Evolutionary conservation across 2,329 filamentous ascomycete genomes (phyloP).

Genomic region (Elsinoe australis): DNA sequence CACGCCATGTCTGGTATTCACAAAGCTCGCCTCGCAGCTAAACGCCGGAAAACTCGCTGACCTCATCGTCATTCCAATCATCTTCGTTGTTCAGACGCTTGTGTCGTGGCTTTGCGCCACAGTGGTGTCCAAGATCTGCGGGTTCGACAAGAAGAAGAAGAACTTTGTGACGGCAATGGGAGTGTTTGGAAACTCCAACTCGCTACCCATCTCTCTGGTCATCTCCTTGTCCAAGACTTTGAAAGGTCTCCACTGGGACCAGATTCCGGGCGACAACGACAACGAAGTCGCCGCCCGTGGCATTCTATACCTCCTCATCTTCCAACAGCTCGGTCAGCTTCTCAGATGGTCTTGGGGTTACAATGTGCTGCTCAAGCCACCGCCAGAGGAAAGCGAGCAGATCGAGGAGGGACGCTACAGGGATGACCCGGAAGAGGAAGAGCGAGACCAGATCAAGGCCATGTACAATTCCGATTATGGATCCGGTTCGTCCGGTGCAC

Average conservation of each 20-base stretch:
- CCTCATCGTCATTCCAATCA: conserved; percentile 87
- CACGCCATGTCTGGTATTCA: conserved; percentile 95
- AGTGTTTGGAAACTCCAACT: conserved; percentile 97
- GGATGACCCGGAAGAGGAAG: conserved; percentile 39
- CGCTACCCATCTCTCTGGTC: conserved; percentile 90
- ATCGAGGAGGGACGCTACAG: conserved; percentile 49
- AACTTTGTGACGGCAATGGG: conserved; percentile 98
- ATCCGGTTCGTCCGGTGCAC: conserved; percentile 40
- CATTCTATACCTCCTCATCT: conserved; percentile 91
- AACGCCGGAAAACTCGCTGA: conserved; percentile 85
- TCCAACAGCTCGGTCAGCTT: conserved; percentile 92
- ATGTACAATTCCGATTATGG: conserved; percentile 39
- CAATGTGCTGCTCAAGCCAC: conserved; percentile 83
- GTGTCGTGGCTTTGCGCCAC: conserved; percentile 76
- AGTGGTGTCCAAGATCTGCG: conserved; percentile 63
- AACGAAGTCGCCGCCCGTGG: conserved; percentile 89
- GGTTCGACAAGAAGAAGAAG: conserved; percentile 73
- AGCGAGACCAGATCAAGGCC: conserved; percentile 36
- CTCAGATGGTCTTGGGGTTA: conserved; percentile 98
- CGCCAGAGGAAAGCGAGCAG: conserved; percentile 45
- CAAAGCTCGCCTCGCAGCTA: conserved; percentile 89
- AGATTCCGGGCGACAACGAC: conserved; percentile 84
- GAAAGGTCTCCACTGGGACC: conserved; percentile 87
- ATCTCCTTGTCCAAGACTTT: conserved; percentile 89
- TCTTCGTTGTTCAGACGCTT: conserved; percentile 80